Conservation (phyloP, 306 rosid genomes). For the Acacia acuminata region DNA sequence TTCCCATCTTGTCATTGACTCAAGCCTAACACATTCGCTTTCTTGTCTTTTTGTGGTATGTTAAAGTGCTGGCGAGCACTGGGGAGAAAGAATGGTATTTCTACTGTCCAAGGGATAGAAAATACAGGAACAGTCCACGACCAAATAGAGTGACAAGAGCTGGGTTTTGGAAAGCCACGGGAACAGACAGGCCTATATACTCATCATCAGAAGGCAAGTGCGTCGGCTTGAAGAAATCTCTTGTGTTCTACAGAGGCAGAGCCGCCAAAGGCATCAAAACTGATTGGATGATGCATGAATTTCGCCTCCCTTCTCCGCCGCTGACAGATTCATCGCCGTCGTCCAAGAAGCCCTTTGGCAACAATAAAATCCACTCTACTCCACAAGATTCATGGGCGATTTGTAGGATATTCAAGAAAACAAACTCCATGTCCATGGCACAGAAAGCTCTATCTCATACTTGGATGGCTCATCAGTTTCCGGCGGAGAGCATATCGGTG, state of each 20-base stretch:
- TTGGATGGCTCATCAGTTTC: slow-evolving; percentile 62
- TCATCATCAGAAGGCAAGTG: slow-evolving; percentile 80
- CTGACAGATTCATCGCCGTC: slow-evolving; percentile 43
- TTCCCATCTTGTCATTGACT: not conserved
- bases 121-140: slow-evolving; percentile 72
- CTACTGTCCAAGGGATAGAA: slow-evolving; percentile 83
- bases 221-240: slow-evolving; percentile 85
- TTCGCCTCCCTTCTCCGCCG: slow-evolving; percentile 60
- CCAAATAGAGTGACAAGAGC: slow-evolving; percentile 84
- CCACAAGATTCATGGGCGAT: slow-evolving; percentile 88
- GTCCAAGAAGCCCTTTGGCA: slow-evolving; percentile 50
- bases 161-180: slow-evolving; percentile 93
- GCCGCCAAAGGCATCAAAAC: slow-evolving; percentile 82
- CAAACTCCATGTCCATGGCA: slow-evolving; percentile 69
- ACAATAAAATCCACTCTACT: slow-evolving; percentile 41
- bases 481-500: slow-evolving; percentile 42
- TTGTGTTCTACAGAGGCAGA: slow-evolving; percentile 82
- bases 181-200: slow-evolving; percentile 79
- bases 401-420: slow-evolving; percentile 86
- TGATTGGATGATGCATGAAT: slow-evolving; percentile 96
- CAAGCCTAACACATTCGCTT: not conserved
- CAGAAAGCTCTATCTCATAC: slow-evolving; percentile 72
- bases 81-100: slow-evolving; percentile 93
- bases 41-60: not conserved
- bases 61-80: slow-evolving; percentile 54